phyloP scores from a whole-genome alignment of 495 filamentous ascomycete genomes.

The Glarea lozoyensis region DNA sequence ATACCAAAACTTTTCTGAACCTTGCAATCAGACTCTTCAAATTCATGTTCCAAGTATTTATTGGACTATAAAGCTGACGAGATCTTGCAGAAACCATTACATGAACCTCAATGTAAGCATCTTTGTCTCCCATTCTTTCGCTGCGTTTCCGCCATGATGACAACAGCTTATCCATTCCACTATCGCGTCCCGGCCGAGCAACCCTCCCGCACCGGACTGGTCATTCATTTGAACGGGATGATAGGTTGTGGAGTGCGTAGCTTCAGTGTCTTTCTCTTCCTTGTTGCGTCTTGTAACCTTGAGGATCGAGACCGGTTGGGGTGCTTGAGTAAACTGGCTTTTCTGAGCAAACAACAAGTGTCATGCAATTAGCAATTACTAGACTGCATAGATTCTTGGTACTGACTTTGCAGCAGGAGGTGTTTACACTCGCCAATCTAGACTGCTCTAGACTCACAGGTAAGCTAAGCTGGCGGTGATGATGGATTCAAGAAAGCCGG shows the following conservation, averaged over 20 bases:
- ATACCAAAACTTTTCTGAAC: conserved; percentile 67
- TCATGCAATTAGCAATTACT: too few species aligned
- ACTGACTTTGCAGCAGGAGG: too few species aligned
- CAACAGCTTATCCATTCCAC: conserved; percentile 99
- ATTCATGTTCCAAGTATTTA: neutral
- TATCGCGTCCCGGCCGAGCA: conserved; percentile 64
- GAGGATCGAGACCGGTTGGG: conserved; percentile 20
- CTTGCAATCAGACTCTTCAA: neutral
- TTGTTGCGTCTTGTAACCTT: conserved; percentile 24
- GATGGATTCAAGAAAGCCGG: too few species aligned
- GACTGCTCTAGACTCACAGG: too few species aligned
- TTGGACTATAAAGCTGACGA: conserved; percentile 4
- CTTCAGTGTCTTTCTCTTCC: conserved; percentile 22
- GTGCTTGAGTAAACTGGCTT: conserved; percentile 28
- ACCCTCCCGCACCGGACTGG: conserved; percentile 71
- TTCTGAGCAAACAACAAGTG: conserved; percentile 30
- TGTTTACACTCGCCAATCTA: too few species aligned
- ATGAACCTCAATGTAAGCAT: too few species aligned
- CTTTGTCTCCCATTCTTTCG: conserved; percentile 8
- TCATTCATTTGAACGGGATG: conserved; percentile 49
- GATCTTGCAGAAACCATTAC: conserved; percentile 21
- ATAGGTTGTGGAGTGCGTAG: conserved; percentile 81
- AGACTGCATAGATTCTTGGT: too few species aligned
- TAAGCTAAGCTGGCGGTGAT: too few species aligned
- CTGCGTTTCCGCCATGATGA: conserved; percentile 61